Percentiles rank a stretch among this genome's conserved stretches.
phyloP scores from a whole-genome alignment of 1,284 basidiomycete species.

The Rhodotorula sp. region DNA sequence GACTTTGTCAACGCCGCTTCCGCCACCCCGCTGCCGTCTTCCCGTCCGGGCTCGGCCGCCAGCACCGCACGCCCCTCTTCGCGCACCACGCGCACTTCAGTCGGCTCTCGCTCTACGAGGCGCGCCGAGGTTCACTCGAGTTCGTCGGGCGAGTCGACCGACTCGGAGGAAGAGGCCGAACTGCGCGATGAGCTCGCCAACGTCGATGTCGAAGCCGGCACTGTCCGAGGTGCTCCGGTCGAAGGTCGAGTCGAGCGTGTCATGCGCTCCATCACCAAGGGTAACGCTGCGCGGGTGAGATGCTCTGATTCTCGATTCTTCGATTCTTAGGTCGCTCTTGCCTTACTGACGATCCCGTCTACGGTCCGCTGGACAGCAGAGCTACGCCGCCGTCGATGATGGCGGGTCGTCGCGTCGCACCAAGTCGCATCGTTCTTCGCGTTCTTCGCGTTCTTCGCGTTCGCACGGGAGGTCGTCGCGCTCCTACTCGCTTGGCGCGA shows the following conservation, averaged over 20 bases:
- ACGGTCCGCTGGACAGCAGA: background rate
- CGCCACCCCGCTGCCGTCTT: background rate
- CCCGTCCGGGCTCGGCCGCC: conserved; percentile 3
- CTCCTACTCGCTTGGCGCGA: background rate
- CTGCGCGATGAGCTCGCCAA: conserved; percentile 15
- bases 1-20: conserved; percentile 25
- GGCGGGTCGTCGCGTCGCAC: background rate
- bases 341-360: no score
- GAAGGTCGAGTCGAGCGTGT: conserved; percentile 5
- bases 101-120: conserved; percentile 8
- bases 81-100: background rate
- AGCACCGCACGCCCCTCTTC: conserved; percentile 2
- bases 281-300: background rate
- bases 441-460: background rate
- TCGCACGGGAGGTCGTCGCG: background rate
- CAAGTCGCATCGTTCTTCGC: background rate
- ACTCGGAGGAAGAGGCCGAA: conserved; percentile 24
- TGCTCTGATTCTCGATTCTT: background rate
- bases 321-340: background rate
- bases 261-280: conserved; percentile 20
- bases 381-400: conserved; percentile 2
- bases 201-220: conserved; percentile 15
- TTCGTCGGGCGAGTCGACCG: conserved; percentile 11
- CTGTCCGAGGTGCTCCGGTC: conserved; percentile 14
- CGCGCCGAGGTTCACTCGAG: background rate